Evolutionary conservation across 768 basidiomycete genomes (phyloP).

Genomic region (Calocera viscosa): DNA sequence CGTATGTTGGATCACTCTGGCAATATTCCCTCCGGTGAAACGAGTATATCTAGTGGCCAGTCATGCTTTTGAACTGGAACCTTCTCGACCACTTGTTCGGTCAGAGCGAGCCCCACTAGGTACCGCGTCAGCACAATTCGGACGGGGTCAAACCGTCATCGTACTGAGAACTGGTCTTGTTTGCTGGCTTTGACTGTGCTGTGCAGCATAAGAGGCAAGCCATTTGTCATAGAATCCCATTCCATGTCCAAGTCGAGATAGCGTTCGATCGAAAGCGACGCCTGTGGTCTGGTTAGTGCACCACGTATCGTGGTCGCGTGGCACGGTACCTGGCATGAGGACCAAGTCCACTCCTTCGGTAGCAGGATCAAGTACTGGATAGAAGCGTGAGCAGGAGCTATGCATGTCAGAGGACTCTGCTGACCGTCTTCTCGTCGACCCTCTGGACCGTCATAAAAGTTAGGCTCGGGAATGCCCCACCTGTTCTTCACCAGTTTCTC

Average conservation of each 20-base stretch:
- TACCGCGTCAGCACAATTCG: not conserved
- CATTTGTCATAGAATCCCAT: not conserved
- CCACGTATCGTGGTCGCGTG: not conserved
- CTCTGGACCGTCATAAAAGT: not conserved
- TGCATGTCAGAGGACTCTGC: not conserved
- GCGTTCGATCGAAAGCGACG: not conserved
- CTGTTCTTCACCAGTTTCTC: not conserved
- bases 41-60: not conserved
- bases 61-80: not conserved
- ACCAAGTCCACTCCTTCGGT: not conserved
- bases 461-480: not conserved
- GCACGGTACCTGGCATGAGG: not conserved
- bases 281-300: not conserved
- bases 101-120: not conserved
- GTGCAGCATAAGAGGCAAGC: not conserved
- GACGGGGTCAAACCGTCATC: not conserved
- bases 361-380: not conserved
- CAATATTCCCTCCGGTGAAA: not conserved
- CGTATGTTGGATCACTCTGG: not conserved
- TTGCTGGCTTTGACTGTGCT: not conserved
- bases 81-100: not conserved
- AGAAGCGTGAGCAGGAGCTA: not conserved
- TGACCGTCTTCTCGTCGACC: not conserved
- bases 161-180: not conserved
- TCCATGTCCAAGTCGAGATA: not conserved